phyloP scores from a whole-genome alignment of 2,329 filamentous ascomycete species.

The Botrytis tulipae region DNA sequence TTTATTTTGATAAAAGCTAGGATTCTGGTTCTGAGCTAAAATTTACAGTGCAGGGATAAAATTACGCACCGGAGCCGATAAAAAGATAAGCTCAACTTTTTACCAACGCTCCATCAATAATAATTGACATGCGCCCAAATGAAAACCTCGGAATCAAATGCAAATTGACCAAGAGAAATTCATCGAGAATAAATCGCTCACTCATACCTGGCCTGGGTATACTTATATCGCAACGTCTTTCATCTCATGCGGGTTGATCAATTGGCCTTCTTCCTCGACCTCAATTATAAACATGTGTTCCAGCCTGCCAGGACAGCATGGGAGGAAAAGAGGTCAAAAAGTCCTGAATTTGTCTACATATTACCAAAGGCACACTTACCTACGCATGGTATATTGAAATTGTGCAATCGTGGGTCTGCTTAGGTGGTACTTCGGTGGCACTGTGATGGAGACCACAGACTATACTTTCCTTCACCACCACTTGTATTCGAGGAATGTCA shows the following conservation, averaged over 20 bases:
- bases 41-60: constrained; percentile 5
- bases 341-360: not conserved
- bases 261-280: not conserved
- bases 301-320: too few relatives aligned
- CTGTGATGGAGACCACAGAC: not conserved
- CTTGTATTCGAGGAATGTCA: not conserved
- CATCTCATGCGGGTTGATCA: not conserved
- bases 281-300: not conserved
- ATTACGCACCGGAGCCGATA: constrained; percentile 12
- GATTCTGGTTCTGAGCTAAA: constrained; percentile 10
- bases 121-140: not conserved
- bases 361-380: not conserved
- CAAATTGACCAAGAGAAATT: not conserved
- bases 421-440: constrained; percentile 14
- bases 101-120: not conserved
- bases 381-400: not conserved
- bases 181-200: not conserved
- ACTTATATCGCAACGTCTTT: not conserved
- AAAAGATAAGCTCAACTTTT: constrained; percentile 7
- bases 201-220: not conserved
- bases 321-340: not conserved
- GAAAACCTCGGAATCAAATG: not conserved
- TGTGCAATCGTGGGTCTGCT: constrained; percentile 3
- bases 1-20: constrained; percentile 22
- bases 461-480: not conserved